phyloP scores from a whole-genome alignment of 768 basidiomycete genomes.

The Mycena floridula region DNA sequence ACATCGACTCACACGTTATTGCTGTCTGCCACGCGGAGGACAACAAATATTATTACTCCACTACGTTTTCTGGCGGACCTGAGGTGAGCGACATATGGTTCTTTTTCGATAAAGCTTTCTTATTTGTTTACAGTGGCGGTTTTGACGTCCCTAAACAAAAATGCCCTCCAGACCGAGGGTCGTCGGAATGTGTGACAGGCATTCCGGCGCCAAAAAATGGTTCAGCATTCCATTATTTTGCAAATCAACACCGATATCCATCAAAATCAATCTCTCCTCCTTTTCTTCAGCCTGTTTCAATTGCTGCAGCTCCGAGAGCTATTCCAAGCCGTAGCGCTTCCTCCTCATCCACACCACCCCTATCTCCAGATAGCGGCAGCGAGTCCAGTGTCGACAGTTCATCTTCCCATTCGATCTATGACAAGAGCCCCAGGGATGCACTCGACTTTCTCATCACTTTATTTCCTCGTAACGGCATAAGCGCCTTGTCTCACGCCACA shows the following conservation, averaged over 20 bases:
- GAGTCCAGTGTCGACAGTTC: slow-evolving; percentile 30
- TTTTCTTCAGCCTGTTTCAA: slow-evolving; percentile 12
- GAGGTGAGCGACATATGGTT: slow-evolving; percentile 47
- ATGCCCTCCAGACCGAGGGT: slow-evolving; percentile 97
- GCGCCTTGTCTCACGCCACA: slow-evolving; percentile 65
- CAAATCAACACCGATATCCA: slow-evolving; percentile 31
- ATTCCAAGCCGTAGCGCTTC: slow-evolving; percentile 37
- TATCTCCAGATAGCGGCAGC: slow-evolving; percentile 66
- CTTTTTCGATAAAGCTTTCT: slow-evolving; percentile 3
- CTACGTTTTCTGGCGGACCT: slow-evolving; percentile 91
- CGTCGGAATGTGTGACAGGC: slow-evolving; percentile 95
- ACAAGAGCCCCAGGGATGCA: slow-evolving; percentile 56
- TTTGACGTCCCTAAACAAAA: slow-evolving; percentile 87
- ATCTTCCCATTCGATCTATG: slow-evolving; percentile 30
- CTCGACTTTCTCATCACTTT: slow-evolving; percentile 74
- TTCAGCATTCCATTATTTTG: slow-evolving; percentile 35
- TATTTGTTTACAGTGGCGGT: slow-evolving; percentile 63
- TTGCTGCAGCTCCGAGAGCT: slow-evolving; percentile 27
- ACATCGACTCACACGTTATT: slow-evolving; percentile 73
- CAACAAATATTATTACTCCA: slow-evolving; percentile 86
- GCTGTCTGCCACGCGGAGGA: slow-evolving; percentile 84
- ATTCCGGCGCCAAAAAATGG: slow-evolving; percentile 71
- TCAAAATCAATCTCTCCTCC: slow-evolving; percentile 15
- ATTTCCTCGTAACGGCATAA: slow-evolving; percentile 68
- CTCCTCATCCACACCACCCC: slow-evolving; percentile 58